Base-by-base conservation (phyloP, 306 rosid genomes). In the Inga laurina region DNA sequence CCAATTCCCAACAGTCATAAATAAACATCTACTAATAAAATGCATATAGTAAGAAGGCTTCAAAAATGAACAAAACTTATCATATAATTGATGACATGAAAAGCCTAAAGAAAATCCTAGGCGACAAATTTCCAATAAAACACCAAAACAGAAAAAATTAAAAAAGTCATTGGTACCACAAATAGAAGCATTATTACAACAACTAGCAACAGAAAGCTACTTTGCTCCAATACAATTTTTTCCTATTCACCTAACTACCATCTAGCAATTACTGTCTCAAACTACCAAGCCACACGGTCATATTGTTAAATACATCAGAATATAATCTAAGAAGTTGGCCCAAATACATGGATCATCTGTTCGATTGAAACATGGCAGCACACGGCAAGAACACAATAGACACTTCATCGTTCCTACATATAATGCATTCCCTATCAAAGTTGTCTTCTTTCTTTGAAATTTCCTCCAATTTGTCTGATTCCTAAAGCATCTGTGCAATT, bases 61-160 rank as follows among this genome's bases (percentile, higher is more conserved):
- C 57, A 19, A 45, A 37, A 34, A 64, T 39, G 77, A 72, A 74
- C 45, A 62, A 71, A 41, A 34, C 12, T 56, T 32, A 66, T 67
- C 80, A 52, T 37, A 54, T 48, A 48, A 43, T 32, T 66, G 43
- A 74, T 46, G 77, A 24, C 51, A 72, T 76, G 59, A 80, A 45
- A 64, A 81, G 14, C 81, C 34, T n/a, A 43, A 21, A 51, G 45
- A 51, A 79, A 24, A 34, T 65, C 19, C 32, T n/a, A 35, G 62
- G 5, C 56, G 74, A 61, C 61, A 67, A 32, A 79, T 79, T 64
- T 73, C 48, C 43, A 10, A 30, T n/a, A 54, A 52, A 56, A 19
- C 30, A 8, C 12, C n/a, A 18, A 37, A 35, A 18, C 37, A 56
- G 24, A 16, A 67, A 37, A 69, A 19, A 15, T 18, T 15, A 54